A percentile compares a stretch with the other conserved stretches of the same genome.
Evolutionary conservation across 1,284 basidiomycete genomes (phyloP).

Genomic region (Ustanciosporium gigantosporum): DNA sequence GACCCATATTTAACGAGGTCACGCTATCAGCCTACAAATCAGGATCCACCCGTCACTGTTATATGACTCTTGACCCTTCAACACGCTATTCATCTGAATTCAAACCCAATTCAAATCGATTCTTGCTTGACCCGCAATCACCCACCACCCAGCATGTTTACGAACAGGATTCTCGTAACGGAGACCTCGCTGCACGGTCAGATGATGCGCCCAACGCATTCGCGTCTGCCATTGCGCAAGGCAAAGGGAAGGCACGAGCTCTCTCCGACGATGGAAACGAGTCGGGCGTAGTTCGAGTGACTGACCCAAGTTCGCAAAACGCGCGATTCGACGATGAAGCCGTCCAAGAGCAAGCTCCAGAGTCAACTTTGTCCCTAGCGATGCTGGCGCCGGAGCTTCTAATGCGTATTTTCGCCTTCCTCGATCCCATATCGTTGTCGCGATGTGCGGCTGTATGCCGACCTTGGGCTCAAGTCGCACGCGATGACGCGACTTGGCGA

Average conservation of each 20-base stretch:
- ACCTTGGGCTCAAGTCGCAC: slow-evolving; percentile 70
- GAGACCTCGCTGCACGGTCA: too few species aligned
- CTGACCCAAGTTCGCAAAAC: too few species aligned
- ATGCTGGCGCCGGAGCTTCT: slow-evolving; percentile 71
- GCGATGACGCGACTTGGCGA: slow-evolving; percentile 79
- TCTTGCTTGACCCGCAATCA: not conserved
- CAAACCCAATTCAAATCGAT: not conserved
- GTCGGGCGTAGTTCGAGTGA: too few species aligned
- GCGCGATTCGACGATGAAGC: too few species aligned
- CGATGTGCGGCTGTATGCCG: slow-evolving; percentile 68
- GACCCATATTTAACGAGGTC: not conserved
- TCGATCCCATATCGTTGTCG: slow-evolving; percentile 71
- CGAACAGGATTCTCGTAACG: too few species aligned
- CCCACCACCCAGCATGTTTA: slow-evolving; percentile 8
- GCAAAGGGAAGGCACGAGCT: too few species aligned
- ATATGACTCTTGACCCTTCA: slow-evolving; percentile 31
- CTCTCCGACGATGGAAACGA: too few species aligned
- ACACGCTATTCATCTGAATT: slow-evolving; percentile 3
- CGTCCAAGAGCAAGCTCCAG: too few species aligned
- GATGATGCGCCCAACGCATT: too few species aligned
- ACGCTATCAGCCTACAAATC: too few species aligned
- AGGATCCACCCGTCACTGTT: not conserved
- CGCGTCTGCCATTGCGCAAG: too few species aligned
- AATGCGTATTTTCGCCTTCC: slow-evolving; percentile 75
- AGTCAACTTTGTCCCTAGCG: too few species aligned